These are phyloP conservation scores for Zygotorulaspora mrakii DNA, from an alignment of 1,139 yeast genomes.

Conservation along the genomic window DNA sequence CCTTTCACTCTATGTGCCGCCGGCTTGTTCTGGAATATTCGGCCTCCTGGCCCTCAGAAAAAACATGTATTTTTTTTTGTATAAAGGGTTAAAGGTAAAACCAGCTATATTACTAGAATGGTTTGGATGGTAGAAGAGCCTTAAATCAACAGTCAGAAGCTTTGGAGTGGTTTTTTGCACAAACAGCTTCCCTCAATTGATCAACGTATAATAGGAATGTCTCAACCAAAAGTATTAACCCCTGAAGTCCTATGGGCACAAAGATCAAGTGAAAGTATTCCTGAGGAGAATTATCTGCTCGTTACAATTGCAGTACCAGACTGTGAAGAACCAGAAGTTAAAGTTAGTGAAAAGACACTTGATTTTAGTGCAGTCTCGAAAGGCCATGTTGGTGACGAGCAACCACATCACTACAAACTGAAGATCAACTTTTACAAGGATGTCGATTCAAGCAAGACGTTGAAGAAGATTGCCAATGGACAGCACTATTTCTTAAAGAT, in stretches of 20 bases:
- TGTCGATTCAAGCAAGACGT: conserved; percentile 63
- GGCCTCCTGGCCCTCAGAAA: conserved; percentile 6
- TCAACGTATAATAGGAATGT: conserved; percentile 12
- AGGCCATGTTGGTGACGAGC: conserved; percentile 52
- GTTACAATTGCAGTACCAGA: conserved; percentile 75
- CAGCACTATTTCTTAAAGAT: conserved; percentile 56
- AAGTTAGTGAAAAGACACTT: conserved; percentile 56
- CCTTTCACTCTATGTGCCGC: conserved; percentile 2
- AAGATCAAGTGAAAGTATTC: conserved; percentile 72
- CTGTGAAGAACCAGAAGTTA: conserved; percentile 58
- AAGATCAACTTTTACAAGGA: conserved; percentile 68
- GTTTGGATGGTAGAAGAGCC: too few relatives aligned
- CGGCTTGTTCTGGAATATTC: conserved; percentile 15
- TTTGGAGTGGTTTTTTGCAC: too few relatives aligned
- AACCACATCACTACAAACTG: conserved; percentile 49
- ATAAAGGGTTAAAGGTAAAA: conserved; percentile 5
- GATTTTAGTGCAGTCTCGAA: conserved; percentile 43
- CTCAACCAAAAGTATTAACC: conserved; percentile 17
- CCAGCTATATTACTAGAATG: too few relatives aligned
- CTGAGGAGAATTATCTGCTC: conserved; percentile 67
- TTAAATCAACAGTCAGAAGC: too few relatives aligned
- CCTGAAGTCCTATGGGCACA: conserved; percentile 87
- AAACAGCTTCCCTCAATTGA: too few relatives aligned
- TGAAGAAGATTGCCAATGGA: conserved; percentile 63
- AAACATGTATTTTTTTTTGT: too few relatives aligned